These are phyloP conservation scores for Biancaea sappan DNA, from an alignment of 306 rosid genomes.

Conservation along the genomic window DNA sequence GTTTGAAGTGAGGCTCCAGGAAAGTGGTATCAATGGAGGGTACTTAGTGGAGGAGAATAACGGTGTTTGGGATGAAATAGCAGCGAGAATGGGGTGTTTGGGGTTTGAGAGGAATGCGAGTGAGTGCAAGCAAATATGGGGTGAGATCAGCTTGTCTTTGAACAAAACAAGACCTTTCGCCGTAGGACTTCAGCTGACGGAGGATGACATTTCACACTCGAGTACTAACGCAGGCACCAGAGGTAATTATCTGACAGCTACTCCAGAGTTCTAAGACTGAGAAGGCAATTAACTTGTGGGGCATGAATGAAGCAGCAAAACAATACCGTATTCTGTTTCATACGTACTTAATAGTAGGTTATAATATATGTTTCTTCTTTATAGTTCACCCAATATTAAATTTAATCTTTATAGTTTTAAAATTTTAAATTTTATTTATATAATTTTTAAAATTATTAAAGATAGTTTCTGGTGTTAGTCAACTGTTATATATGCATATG, in stretches of 20 bases:
- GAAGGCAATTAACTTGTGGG: conserved; percentile 29
- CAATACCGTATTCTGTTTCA: too few relatives aligned
- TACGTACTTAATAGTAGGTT: too few relatives aligned
- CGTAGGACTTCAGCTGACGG: conserved; percentile 62
- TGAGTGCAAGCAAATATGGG: conserved; percentile 54
- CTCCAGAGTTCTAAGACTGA: conserved; percentile 31
- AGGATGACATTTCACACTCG: conserved; percentile 50
- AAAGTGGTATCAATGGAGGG: conserved; percentile 22
- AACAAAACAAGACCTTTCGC: conserved; percentile 49
- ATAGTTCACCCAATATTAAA: too few relatives aligned
- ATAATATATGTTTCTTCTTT: too few relatives aligned
- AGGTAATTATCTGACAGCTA: conserved; percentile 29
- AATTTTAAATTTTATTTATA: too few relatives aligned
- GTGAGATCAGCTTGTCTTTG: conserved; percentile 43
- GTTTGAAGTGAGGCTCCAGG: conserved; percentile 41
- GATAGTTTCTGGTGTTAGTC: too few relatives aligned
- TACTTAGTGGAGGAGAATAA: conserved; percentile 32
- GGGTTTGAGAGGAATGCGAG: conserved; percentile 44
- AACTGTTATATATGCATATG: too few relatives aligned
- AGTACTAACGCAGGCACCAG: conserved; percentile 27
- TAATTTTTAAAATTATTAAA: too few relatives aligned
- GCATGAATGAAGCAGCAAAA: too few relatives aligned
- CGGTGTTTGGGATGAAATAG: conserved; percentile 49
- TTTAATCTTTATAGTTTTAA: too few relatives aligned
- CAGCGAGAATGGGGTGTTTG: conserved; percentile 44